phyloP scores from a whole-genome alignment of 2,329 filamentous ascomycete genomes.

The Fusarium chlamydosporum region DNA sequence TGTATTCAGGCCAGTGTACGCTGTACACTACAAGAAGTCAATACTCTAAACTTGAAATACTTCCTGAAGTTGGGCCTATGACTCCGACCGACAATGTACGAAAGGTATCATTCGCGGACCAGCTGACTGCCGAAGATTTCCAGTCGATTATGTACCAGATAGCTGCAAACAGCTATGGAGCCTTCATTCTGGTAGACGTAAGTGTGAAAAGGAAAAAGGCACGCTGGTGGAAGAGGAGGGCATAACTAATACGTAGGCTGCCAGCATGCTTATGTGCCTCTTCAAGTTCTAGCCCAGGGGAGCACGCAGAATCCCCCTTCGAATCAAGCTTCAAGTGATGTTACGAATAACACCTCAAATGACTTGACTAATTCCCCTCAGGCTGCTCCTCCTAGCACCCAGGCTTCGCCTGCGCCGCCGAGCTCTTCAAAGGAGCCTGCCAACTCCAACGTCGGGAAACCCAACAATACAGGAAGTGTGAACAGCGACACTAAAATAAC shows the following conservation, averaged over 20 bases:
- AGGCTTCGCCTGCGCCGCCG: neutral
- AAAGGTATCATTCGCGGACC: conserved; percentile 50
- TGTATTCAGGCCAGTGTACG: conserved; percentile 34
- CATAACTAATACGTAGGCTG: conserved; percentile 2
- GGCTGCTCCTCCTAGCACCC: neutral
- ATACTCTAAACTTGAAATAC: conserved; percentile 23
- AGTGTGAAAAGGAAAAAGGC: conserved; percentile 2
- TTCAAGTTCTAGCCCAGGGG: conserved; percentile 16
- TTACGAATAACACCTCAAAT: neutral
- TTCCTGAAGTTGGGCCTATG: conserved; percentile 25
- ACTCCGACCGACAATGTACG: conserved; percentile 49
- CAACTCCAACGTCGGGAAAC: too few species aligned
- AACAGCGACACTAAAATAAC: neutral
- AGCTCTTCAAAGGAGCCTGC: neutral
- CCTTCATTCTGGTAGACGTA: conserved; percentile 48
- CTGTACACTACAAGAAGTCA: conserved; percentile 34
- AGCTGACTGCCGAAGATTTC: conserved; percentile 47
- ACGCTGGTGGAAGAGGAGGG: neutral
- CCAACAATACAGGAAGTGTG: neutral
- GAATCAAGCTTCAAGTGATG: neutral
- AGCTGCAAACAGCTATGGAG: conserved; percentile 25
- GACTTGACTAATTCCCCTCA: neutral
- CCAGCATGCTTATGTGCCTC: conserved; percentile 22
- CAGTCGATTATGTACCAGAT: conserved; percentile 43
- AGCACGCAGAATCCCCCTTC: neutral